Evolutionary conservation across 2,329 filamentous ascomycete genomes (phyloP), one percentile per base, ranked within the genome.

Genomic region (Penicillium sp.): DNA sequence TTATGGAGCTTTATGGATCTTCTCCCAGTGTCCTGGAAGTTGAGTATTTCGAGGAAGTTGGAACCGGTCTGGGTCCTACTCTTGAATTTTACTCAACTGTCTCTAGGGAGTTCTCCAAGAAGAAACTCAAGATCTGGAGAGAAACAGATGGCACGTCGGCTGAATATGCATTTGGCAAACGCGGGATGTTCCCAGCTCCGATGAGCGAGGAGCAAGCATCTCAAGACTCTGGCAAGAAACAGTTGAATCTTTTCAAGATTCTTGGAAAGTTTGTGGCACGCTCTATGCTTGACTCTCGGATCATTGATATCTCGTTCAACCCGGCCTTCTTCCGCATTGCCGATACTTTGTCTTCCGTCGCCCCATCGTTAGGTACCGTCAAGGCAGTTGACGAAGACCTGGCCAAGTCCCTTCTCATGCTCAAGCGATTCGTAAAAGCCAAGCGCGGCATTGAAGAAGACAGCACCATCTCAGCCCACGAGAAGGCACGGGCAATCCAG

Each of bases 11-110:
- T 2, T 99, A 99, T 64, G 94, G 94, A 0, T 90, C 90, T n/a
- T 95, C 92, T 1, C 90, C 95, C 53, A 97, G 92, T 69, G 89
- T 97, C 25, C 76, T 99, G 0, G 94, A 99, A 67, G 92, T 99
- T 2, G 95, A 99, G 66, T 99, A 99, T 67, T 99, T 99, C 62
- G 94, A 97, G 65, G 94, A 99, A 74, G 94, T 99, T 20, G 94
- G 94, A 50, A 99, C 95, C 22, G 94, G 94, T 42, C 80, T 99
- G 41, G 94, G 94, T 0, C 94, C 94, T 4, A 99, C 94, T 0
- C 81, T 99, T 13, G 94, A 99, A 69, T 99, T 99, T 70, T 99
- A 99, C 73, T 96, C 94, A 0, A 95, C 90, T 0, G 92, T 97
- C 1, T 99, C 94, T 0, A 94, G 90, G 63, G 94, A 99, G 69